Base-by-base conservation (phyloP, 371 early-diverging fungal species). In the Mortierella sp. region DNA sequence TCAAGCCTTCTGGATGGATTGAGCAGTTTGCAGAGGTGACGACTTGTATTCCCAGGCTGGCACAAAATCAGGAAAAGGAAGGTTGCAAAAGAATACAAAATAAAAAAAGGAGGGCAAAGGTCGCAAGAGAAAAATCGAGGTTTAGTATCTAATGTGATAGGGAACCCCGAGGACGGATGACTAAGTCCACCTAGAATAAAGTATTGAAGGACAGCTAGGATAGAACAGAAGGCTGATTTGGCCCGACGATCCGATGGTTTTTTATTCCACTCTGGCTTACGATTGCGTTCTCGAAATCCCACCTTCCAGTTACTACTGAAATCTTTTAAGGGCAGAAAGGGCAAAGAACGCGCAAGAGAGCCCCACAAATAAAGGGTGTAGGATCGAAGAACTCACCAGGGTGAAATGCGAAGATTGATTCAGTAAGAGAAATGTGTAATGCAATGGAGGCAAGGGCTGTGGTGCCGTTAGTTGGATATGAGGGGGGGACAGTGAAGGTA, bases 281-380 rank as follows among this genome's bases (percentile, higher is more conserved):
- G 51, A 54, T 54, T 35, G 28, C 28, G 65, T 29, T 64, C 65
- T 55, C 53, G 31, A 53, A 47, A 37, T 53, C 29, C 51, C 42
- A 35, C 65, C 61, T 60, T 64, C 61, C 61, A 61, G 61, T 47
- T 29, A 47, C 32, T 62, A 61, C 56, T 34, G 34, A 23, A 54
- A 49, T 56, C 29, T 19, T 42, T 42, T n/a, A 34, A 45, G 63
- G 70, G 43, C 47, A 28, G 45, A 28, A 60, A 35, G 3, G 28
- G 34, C 49, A 58, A 64, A 61, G 15, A 7, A 35, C 6, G 55
- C 45, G 29, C 23, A 28, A 57, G 22, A 47, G 45, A 5, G n/a
- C 3, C 49, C 8, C 49, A 8, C 19, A 7, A 28, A 9, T 6
- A 29, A 13, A 34, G n/a, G 51, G 54, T 37, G 22, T 40, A 40